Evolutionary conservation across 106 monocot species (phyloP).

Genomic region (Acanthochlamys bracteata): DNA sequence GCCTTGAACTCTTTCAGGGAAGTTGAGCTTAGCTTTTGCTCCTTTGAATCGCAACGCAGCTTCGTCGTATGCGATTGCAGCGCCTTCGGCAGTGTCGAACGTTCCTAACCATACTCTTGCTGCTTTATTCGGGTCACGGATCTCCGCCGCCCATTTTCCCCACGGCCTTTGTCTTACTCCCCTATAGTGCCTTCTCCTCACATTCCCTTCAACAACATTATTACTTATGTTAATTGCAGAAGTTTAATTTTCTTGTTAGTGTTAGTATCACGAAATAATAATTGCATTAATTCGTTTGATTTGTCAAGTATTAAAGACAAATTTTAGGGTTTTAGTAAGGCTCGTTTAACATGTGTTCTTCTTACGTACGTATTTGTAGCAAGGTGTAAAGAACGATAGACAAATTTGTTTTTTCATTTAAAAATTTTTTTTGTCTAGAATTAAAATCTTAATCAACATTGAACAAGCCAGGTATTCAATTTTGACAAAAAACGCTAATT

Average conservation of each 20-base stretch:
- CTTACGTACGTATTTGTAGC: too few species aligned
- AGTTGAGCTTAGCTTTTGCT: conserved; percentile 77
- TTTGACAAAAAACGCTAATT: too few species aligned
- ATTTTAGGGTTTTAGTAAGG: too few species aligned
- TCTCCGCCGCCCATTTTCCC: conserved; percentile 94
- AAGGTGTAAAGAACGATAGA: too few species aligned
- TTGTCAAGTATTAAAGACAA: too few species aligned
- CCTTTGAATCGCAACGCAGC: conserved; percentile 63
- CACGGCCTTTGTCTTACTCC: conserved; percentile 79
- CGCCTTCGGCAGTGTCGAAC: conserved; percentile 72
- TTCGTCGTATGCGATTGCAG: conserved; percentile 64
- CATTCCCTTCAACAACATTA: conserved; percentile 7
- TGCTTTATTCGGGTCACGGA: conserved; percentile 68
- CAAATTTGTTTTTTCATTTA: too few species aligned
- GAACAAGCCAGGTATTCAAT: too few species aligned
- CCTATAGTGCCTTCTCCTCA: conserved; percentile 46
- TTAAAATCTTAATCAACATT: too few species aligned
- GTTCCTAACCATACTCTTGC: conserved; percentile 78
- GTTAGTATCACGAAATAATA: neutral
- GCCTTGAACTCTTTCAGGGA: conserved; percentile 62
- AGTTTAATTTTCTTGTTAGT: neutral
- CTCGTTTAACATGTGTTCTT: too few species aligned
- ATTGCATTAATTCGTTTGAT: neutral
- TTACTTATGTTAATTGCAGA: neutral
- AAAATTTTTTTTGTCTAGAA: too few species aligned